phyloP scores from a whole-genome alignment of 352 stramenopile species.

The Hyaloperonospora brassicae region DNA sequence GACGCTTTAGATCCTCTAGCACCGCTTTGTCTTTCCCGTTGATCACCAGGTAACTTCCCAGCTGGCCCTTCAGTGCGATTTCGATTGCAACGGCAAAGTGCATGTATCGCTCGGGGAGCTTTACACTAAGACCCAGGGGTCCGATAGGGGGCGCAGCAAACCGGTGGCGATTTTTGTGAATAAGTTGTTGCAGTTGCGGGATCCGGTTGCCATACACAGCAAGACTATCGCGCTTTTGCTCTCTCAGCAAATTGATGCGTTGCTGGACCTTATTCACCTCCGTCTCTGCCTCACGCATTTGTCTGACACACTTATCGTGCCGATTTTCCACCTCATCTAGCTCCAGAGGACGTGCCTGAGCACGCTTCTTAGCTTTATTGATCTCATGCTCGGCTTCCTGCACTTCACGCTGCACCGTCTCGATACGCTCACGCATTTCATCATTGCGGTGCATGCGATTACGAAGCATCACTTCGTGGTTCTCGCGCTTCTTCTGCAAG shows the following conservation, averaged over 20 bases:
- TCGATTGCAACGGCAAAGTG: constrained; percentile 67
- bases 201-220: constrained; percentile 62
- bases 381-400: constrained; percentile 34
- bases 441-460: constrained; percentile 52
- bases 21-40: constrained; percentile 71
- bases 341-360: constrained; percentile 20
- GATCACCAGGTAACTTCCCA: constrained; percentile 72
- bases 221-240: constrained; percentile 53
- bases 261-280: constrained; percentile 39
- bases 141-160: constrained; percentile 66
- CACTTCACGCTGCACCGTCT: constrained; percentile 41
- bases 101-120: constrained; percentile 59
- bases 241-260: constrained; percentile 38
- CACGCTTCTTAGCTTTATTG: constrained; percentile 26
- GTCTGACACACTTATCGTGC: constrained; percentile 43
- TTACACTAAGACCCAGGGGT: constrained; percentile 62
- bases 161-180: constrained; percentile 55
- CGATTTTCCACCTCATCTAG: constrained; percentile 55
- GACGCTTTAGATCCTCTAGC: constrained; percentile 66
- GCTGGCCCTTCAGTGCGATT: constrained; percentile 56
- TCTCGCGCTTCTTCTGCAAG: constrained; percentile 42
- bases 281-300: constrained; percentile 48
- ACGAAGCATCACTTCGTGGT: constrained; percentile 50
- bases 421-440: constrained; percentile 47
- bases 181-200: constrained; percentile 63